Percentiles rank a stretch among this genome's conserved stretches.
Evolutionary conservation across 2,329 filamentous ascomycete genomes (phyloP).

Genomic region (Ascochyta koolunga): DNA sequence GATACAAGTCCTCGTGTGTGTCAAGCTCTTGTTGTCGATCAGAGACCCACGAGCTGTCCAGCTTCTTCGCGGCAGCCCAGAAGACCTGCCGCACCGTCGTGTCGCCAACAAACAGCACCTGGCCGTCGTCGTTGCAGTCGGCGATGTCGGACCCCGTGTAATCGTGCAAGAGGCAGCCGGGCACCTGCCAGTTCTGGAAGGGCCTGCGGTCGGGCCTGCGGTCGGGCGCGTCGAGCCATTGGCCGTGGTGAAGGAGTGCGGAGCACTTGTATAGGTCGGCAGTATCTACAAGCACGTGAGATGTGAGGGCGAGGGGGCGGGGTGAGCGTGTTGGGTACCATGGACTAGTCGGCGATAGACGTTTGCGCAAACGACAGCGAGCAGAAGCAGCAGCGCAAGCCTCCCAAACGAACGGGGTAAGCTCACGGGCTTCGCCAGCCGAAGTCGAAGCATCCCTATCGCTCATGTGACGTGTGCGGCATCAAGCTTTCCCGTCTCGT

Average conservation of each 20-base stretch:
- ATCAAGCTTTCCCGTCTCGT: not conserved
- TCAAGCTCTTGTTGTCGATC: slow-evolving; percentile 34
- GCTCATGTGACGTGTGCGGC: slow-evolving; percentile 6
- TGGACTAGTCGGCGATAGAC: slow-evolving; percentile 17
- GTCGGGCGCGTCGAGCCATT: slow-evolving; percentile 55
- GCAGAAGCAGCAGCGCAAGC: slow-evolving; percentile 10
- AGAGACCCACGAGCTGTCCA: slow-evolving; percentile 47
- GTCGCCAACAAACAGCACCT: slow-evolving; percentile 67
- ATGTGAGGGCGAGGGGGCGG: not conserved
- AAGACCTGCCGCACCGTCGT: slow-evolving; percentile 66
- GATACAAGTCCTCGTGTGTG: slow-evolving; percentile 53
- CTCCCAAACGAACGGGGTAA: slow-evolving; percentile 13
- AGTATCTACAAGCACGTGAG: slow-evolving; percentile 34
- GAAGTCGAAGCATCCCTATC: slow-evolving; percentile 16
- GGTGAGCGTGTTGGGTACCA: slow-evolving; percentile 10
- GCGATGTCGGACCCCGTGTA: slow-evolving; percentile 61
- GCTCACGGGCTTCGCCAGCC: slow-evolving; percentile 9
- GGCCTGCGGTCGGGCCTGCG: slow-evolving; percentile 34
- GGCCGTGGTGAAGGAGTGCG: slow-evolving; percentile 58
- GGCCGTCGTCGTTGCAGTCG: slow-evolving; percentile 59
- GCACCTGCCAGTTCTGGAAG: slow-evolving; percentile 64
- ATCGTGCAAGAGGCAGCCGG: slow-evolving; percentile 63
- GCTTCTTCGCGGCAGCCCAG: slow-evolving; percentile 60
- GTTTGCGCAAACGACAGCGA: slow-evolving; percentile 20
- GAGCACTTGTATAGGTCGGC: slow-evolving; percentile 61